phyloP scores from a whole-genome alignment of 345 rosid genomes.

The Camelina hispida region DNA sequence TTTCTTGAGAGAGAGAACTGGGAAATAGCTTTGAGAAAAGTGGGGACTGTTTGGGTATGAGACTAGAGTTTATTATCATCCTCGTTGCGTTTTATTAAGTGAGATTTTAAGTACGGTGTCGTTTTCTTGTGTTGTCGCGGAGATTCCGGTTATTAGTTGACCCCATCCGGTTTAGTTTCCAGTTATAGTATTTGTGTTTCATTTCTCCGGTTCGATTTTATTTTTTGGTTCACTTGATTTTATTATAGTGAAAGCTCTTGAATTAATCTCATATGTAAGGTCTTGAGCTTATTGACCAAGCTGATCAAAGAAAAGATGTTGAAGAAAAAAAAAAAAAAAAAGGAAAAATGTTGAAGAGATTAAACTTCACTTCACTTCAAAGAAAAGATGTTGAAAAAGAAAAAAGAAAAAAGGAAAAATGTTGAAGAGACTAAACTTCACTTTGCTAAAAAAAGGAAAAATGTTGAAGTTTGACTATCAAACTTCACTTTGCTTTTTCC shows the following conservation, averaged over 20 bases:
- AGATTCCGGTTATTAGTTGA: constrained; percentile 1
- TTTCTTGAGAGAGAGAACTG: background rate
- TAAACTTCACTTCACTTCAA: too few relatives aligned
- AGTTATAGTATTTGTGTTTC: background rate
- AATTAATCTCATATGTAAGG: too few relatives aligned
- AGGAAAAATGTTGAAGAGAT: too few relatives aligned
- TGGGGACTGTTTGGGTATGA: constrained; percentile 19
- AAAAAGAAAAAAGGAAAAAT: too few relatives aligned
- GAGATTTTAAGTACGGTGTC: background rate
- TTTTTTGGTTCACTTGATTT: background rate
- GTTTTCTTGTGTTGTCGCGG: background rate
- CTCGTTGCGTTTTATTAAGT: background rate
- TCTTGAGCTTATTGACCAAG: background rate
- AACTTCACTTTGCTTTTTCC: too few relatives aligned
- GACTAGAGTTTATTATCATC: constrained; percentile 16
- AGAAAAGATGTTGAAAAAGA: too few relatives aligned
- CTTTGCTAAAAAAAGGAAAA: too few relatives aligned
- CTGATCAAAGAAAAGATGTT: too few relatives aligned
- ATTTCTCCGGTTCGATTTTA: background rate
- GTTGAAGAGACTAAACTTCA: too few relatives aligned
- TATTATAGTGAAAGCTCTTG: background rate
- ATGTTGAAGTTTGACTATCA: too few relatives aligned
- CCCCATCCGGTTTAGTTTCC: background rate
- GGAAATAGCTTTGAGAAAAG: background rate
- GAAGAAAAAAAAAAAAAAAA: too few relatives aligned